Base-by-base conservation (phyloP, 2,329 filamentous ascomycete species). In the Venturia pyrina region DNA sequence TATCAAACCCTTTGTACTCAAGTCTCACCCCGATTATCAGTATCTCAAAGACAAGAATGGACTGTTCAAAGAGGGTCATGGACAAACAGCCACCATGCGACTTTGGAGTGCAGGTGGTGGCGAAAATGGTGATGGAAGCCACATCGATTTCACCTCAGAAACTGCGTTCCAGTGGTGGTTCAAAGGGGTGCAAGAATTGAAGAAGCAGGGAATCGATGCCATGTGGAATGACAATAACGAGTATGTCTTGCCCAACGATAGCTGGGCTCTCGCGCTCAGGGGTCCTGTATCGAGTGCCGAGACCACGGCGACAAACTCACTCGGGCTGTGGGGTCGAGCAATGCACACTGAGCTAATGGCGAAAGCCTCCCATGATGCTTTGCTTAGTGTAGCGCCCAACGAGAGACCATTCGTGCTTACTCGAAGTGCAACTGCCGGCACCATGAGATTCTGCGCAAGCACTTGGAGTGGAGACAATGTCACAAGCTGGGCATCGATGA, bases 141-240 rank as follows among this genome's bases (percentile, higher is more conserved):
- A 91, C 68, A 84, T 91, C 59, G 89, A 91, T 73, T 91, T 91
- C 69, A 89, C 88, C 0, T 89, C 87, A 0, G 78, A 83, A 28
- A 81, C 82, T 0, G 88, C 86, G 0, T 90, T 85, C 71, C 77
- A 85, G 19, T 91, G 87, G 86, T 91, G 89, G 89, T 88, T 85
- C 67, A 78, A 89, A 0, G 88, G 88, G 1, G 84, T 89, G 10
- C 81, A 83, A 67, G 81, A 80, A 62, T 78, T 91, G 1, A 85
- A 85, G 65, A 77, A 83, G 34, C 76, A 84, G 10, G 88, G 88
- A 0, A 87, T 91, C 66, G 87, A 90, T 69, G 87, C 82, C 61
- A 89, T 90, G 77, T 91, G 89, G 88, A 91, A 91, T 69, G 88
- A 91, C 72, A 91, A 91, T 75, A 91, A 90, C 69, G 88, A 91